These are phyloP conservation scores for Galerina marginata DNA, from an alignment of 768 basidiomycete genomes.

Conservation along the genomic window DNA sequence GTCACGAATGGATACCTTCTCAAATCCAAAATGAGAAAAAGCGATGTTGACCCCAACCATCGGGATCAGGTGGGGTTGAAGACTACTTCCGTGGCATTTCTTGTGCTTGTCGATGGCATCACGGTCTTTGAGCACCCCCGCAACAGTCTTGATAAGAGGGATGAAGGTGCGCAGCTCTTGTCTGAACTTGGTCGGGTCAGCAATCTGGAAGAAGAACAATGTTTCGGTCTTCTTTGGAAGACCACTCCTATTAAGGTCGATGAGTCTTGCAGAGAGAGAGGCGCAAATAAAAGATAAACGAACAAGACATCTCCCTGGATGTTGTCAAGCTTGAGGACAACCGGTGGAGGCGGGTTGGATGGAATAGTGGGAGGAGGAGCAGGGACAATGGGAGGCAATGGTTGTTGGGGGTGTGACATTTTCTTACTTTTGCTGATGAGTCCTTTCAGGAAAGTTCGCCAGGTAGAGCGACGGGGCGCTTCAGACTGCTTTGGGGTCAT, in stretches of 20 bases:
- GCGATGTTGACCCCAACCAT: constrained; percentile 55
- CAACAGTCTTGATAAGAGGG: constrained; percentile 52
- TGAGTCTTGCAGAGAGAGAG: neutral
- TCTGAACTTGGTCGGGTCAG: constrained; percentile 47
- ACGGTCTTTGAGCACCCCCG: constrained; percentile 45
- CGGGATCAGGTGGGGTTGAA: constrained; percentile 36
- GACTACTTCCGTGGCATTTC: constrained; percentile 27
- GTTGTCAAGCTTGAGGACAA: constrained; percentile 41
- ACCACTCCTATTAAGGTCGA: constrained; percentile 45
- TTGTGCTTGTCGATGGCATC: constrained; percentile 44
- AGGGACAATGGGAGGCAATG: neutral
- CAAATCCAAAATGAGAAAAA: constrained; percentile 56
- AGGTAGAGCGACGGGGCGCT: too few relatives aligned
- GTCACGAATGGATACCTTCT: constrained; percentile 30
- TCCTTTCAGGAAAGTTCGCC: neutral
- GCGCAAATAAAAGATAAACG: constrained; percentile 13
- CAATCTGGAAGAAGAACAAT: constrained; percentile 58
- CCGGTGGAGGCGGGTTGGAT: constrained; percentile 4
- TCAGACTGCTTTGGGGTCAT: too few relatives aligned
- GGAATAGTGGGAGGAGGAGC: neutral
- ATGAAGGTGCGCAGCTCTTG: constrained; percentile 43
- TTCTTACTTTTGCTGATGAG: neutral
- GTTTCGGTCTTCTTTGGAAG: constrained; percentile 59
- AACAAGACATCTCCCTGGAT: constrained; percentile 57
- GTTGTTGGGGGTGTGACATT: constrained; percentile 2